Evolutionary conservation across 164 flowering plant species (phyloP).

Genomic region (Cinnamomum chago): DNA sequence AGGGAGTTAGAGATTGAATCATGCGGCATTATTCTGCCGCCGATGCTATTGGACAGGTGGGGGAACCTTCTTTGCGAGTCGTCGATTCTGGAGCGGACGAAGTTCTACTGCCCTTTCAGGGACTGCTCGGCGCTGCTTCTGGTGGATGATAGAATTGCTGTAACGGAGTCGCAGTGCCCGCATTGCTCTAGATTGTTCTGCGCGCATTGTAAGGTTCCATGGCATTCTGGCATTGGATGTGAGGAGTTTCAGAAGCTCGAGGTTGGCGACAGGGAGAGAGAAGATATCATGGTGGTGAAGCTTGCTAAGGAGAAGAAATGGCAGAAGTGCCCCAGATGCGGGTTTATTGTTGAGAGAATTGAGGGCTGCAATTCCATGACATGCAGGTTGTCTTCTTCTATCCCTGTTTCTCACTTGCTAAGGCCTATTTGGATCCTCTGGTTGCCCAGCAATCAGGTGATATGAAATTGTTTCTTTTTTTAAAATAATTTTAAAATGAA

Average conservation of each 20-base stretch:
- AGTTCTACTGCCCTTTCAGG: slow-evolving; percentile 19
- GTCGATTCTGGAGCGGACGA: neutral
- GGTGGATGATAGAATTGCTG: slow-evolving; percentile 6
- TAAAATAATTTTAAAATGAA: no score
- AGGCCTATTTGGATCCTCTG: no score
- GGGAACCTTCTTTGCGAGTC: slow-evolving; percentile 10
- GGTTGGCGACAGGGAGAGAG: slow-evolving; percentile 17
- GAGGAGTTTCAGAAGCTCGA: slow-evolving; percentile 21
- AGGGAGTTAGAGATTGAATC: slow-evolving; percentile 16
- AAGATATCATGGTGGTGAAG: slow-evolving; percentile 29
- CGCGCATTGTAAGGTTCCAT: slow-evolving; percentile 33
- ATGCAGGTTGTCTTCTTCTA: slow-evolving; percentile 34
- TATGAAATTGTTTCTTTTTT: no score
- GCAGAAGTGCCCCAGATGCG: slow-evolving; percentile 46
- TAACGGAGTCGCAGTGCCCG: slow-evolving; percentile 28
- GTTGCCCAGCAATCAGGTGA: neutral
- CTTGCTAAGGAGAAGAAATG: slow-evolving; percentile 39
- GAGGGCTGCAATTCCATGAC: slow-evolving; percentile 32
- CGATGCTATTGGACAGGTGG: slow-evolving; percentile 19
- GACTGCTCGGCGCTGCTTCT: slow-evolving; percentile 20
- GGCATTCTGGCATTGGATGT: slow-evolving; percentile 32
- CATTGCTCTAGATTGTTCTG: slow-evolving; percentile 38
- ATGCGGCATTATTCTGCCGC: slow-evolving; percentile 23
- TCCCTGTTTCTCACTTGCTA: neutral
- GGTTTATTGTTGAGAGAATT: slow-evolving; percentile 34